Evolutionary conservation across 257 asterid species (phyloP), one percentile per base, ranked within the genome.

Genomic region (Scutellaria baicalensis): DNA sequence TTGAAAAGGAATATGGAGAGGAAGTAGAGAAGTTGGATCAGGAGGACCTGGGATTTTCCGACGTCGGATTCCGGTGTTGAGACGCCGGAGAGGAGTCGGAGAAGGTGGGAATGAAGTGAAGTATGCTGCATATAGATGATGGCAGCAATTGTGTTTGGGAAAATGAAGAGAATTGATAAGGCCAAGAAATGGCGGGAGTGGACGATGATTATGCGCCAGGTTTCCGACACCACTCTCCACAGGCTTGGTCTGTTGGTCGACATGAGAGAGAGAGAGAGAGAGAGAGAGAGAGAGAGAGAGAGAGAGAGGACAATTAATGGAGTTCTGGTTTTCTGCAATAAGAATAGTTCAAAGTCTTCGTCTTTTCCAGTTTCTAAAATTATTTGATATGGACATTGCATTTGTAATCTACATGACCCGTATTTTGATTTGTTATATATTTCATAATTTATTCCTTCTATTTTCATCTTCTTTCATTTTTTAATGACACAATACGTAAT

Each of bases 101-200:
- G 71, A 27, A 72, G 45, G 61, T 45, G 38, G 75, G 76, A 50
- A 45, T 35, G 43, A 64, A 65, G 43, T 3, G 89, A 76, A 16
- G 67, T 35, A 62, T 80, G 71, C 17, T 65, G 83, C 84, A n/a
- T 57, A 84, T 75, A 84, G 17, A 84, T 20, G 49, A 75, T 65
- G 59, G 82, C 36, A 14, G 83, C 83, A 12, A 85, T 23, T 47
- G 89, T 82, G 35, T 70, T 64, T 9, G 98, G 97, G 21, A 89
- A 68, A 66, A 92, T 78, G 80, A 89, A 88, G 79, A 84, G 72
- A 21, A 84, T 74, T 0, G 96, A 78, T 3, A 92, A 87, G 59
- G 90, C 86, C 16, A 78, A 59, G 76, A 84, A 92, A 38, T 86
- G 95, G 79, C 86, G 80, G 23, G 87, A 72, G 85, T 85, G 95